Conservation (phyloP, 306 rosid species). For the Cucurbita pepo region DNA sequence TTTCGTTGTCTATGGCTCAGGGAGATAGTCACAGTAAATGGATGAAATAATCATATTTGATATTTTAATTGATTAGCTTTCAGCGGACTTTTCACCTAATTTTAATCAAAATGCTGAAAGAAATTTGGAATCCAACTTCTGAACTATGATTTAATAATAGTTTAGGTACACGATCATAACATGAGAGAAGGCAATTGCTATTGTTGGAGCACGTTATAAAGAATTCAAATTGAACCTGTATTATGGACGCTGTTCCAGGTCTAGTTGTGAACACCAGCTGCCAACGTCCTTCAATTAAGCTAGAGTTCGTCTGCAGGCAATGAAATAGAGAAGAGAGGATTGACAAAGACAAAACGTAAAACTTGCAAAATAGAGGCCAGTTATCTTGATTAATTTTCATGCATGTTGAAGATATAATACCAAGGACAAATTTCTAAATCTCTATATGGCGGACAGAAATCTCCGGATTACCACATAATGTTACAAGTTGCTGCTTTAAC, state of each 20-base stretch:
- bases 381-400: not conserved
- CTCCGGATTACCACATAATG: not conserved
- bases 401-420: not conserved
- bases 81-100: not conserved
- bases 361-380: not conserved
- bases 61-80: not conserved
- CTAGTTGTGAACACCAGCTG: constrained; percentile 84
- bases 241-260: constrained; percentile 85
- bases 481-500: not conserved
- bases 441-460: not conserved
- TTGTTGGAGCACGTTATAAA: not conserved
- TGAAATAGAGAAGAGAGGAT: not conserved
- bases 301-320: constrained; percentile 54
- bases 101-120: not conserved
- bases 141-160: not conserved
- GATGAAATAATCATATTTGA: not conserved
- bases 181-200: not conserved
- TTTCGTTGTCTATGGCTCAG: not conserved
- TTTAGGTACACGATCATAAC: not conserved
- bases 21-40: too few relatives aligned
- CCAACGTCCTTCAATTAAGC: constrained; percentile 80
- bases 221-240: constrained; percentile 36
- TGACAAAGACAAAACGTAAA: not conserved
- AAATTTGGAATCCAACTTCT: not conserved
- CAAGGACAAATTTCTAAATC: not conserved